Conservation (phyloP, 192 early-diverging fungal species). For the Coemansia sp. region DNA sequence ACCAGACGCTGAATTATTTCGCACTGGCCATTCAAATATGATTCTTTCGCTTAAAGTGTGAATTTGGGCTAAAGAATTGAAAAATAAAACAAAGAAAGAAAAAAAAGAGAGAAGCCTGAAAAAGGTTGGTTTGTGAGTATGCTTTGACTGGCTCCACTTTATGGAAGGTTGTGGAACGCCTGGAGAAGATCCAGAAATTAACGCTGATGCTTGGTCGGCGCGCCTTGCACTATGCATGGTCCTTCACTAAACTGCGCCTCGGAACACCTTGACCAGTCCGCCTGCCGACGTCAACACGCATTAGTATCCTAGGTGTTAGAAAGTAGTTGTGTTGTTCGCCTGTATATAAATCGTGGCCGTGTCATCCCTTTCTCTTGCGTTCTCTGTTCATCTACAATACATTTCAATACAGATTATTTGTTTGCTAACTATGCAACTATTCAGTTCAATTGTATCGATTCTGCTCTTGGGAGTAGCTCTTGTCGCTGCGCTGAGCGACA, state of each 20-base stretch:
- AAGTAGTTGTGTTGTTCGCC: background rate
- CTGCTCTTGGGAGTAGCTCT: background rate
- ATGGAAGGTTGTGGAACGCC: background rate
- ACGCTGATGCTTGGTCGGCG: background rate
- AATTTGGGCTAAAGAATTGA: background rate
- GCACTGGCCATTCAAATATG: background rate
- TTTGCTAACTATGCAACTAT: conserved; percentile 2
- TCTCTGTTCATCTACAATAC: background rate
- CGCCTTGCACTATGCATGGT: background rate
- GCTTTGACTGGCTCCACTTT: background rate
- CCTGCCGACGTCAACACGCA: conserved; percentile 1
- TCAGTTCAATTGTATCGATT: background rate
- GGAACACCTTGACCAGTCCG: background rate
- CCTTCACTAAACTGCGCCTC: background rate
- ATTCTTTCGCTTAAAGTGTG: background rate
- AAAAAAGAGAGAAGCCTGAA: background rate
- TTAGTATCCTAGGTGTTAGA: background rate
- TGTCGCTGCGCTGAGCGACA: conserved; percentile 18
- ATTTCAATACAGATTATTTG: background rate
- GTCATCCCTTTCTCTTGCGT: background rate
- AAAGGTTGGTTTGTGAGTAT: no score
- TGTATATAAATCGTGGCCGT: background rate
- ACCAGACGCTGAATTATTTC: background rate
- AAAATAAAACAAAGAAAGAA: background rate
- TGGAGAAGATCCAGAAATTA: background rate